Evolutionary conservation across 1,284 basidiomycete genomes (phyloP), one percentile per base, ranked within the genome.

Genomic region (Papiliotrema nemorosa): DNA sequence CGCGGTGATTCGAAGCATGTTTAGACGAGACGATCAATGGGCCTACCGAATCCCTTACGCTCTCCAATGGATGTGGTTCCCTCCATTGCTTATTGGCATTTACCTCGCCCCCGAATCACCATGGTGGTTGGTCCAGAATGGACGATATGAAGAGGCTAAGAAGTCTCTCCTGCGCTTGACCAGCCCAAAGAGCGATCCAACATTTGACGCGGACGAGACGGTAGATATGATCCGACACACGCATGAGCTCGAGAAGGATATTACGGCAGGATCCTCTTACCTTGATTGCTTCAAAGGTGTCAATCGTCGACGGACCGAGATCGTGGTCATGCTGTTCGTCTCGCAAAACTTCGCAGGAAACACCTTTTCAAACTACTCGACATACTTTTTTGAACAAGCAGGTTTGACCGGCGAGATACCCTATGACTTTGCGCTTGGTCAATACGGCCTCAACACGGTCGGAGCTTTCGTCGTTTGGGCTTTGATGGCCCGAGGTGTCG

Each of bases 111-210:
- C 67, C 31, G 66, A 69, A 52, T 62, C 61, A 45, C 65, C 63
- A 12, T 69, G 58, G 64, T 72, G 61, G 64, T 54, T 63, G n/a
- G 63, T 58, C 47, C 60, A 62, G 20, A 59, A 77, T 44, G 75
- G 73, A 34, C 65, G 77, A 5, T 52, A 69, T 50, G 78, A 76
- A 31, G 79, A 79, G 4, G 80, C 78, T 24, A 72, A 72, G 53
- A 60, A 64, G 38, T 57, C 66, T 13, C 60, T 80, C 13, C 53
- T 58, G n/a, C 67, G 77, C 12, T 64, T 80, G 20, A 69, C 71
- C 0, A 63, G 59, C 5, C 40, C 56, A 9, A 59, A 64, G 40
- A 49, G 64, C 29, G 64, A 75, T 40, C 59, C 73, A 26, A 63
- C 68, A 37, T 71, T 74, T 54, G 66, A 75, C 54, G 69, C 70